These are phyloP conservation scores for Collybia mongolica DNA, from an alignment of 768 basidiomycete genomes.

Conservation along the genomic window DNA sequence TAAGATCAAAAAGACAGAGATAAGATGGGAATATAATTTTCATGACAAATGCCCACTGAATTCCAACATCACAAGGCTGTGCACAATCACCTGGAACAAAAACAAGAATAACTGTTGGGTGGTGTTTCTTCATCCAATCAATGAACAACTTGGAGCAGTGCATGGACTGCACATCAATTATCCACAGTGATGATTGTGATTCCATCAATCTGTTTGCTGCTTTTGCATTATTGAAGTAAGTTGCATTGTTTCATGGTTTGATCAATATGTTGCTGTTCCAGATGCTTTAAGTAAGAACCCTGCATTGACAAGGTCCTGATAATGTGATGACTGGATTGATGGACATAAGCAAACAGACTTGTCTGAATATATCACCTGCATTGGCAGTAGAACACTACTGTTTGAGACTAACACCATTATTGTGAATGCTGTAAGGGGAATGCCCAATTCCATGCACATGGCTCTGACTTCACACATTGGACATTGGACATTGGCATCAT, in stretches of 20 bases:
- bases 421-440: conserved; percentile 38
- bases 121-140: conserved; percentile 22
- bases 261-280: conserved; percentile 23
- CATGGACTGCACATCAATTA: conserved; percentile 28
- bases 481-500: no score
- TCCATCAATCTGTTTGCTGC: conserved; percentile 8
- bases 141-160: conserved; percentile 30
- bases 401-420: conserved; percentile 24
- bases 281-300: conserved; percentile 8
- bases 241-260: conserved; percentile 21
- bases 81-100: conserved; percentile 31
- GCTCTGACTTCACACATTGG: no score
- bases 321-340: not conserved
- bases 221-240: conserved; percentile 17
- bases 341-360: conserved; percentile 10
- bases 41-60: conserved; percentile 33
- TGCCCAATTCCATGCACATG: no score
- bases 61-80: conserved; percentile 34
- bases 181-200: conserved; percentile 12
- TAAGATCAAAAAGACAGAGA: no score
- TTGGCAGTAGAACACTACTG: conserved; percentile 23
- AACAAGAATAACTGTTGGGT: conserved; percentile 24
- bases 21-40: no score
- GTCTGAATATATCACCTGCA: conserved; percentile 33
- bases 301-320: not conserved